phyloP scores from a whole-genome alignment of 2,329 filamentous ascomycete genomes.

The Neopestalotiopsis sp. region DNA sequence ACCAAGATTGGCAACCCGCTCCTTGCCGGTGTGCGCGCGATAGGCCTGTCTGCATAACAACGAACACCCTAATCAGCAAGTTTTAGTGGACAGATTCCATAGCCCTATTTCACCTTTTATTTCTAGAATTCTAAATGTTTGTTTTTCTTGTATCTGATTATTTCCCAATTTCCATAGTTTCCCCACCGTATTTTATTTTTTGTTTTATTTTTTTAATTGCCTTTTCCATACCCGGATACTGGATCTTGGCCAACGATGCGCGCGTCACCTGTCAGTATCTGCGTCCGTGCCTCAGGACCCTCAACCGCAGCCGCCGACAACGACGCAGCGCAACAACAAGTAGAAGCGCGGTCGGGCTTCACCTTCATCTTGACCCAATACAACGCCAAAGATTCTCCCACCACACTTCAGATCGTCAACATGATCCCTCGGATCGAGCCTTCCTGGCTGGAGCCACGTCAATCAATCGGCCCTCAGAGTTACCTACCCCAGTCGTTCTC shows the following conservation, averaged over 20 bases:
- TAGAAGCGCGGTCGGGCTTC: background rate
- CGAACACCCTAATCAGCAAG: background rate
- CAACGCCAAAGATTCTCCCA: background rate
- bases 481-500: background rate
- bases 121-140: background rate
- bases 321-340: background rate
- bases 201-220: background rate
- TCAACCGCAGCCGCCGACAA: conserved; percentile 1
- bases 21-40: background rate
- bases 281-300: background rate
- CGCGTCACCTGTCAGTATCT: conserved; percentile 1
- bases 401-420: background rate
- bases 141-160: background rate
- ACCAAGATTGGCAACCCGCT: background rate
- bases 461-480: background rate
- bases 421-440: background rate
- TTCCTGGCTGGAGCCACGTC: conserved; percentile 7
- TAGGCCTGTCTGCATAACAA: background rate
- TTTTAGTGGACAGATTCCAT: background rate
- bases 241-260: background rate
- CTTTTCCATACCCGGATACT: background rate
- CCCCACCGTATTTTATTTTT: background rate
- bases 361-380: conserved; percentile 1
- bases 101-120: background rate
- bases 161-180: background rate